phyloP scores from a whole-genome alignment of 768 basidiomycete genomes.

The Boletales sp. region DNA sequence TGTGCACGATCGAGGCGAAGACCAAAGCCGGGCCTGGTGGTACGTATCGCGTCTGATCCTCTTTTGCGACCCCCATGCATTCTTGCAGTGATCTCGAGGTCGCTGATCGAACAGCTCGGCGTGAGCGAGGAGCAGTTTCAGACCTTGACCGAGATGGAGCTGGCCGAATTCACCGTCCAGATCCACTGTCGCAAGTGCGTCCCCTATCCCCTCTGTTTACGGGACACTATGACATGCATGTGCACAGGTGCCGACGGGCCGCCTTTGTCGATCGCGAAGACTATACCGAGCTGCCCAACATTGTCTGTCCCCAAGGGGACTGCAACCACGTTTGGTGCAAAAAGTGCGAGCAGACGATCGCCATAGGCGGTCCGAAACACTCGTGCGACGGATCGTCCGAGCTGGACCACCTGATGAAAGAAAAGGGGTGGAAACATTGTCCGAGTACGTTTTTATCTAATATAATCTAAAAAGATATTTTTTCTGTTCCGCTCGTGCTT shows the following conservation, averaged over 20 bases:
- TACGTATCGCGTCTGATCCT: slow-evolving; percentile 14
- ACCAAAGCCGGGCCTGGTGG: slow-evolving; percentile 28
- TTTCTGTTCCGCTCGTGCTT: too few species aligned
- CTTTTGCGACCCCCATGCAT: background rate
- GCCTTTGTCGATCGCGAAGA: slow-evolving; percentile 51
- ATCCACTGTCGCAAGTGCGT: slow-evolving; percentile 49
- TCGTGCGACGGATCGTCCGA: slow-evolving; percentile 60
- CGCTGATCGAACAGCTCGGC: slow-evolving; percentile 43
- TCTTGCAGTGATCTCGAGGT: slow-evolving; percentile 36
- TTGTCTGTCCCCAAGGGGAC: slow-evolving; percentile 46
- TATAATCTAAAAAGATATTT: too few species aligned
- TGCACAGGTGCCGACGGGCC: slow-evolving; percentile 44
- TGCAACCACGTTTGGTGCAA: slow-evolving; percentile 62
- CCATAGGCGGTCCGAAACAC: slow-evolving; percentile 38
- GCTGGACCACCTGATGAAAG: slow-evolving; percentile 47
- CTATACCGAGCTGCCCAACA: slow-evolving; percentile 34
- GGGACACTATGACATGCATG: background rate
- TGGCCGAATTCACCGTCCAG: slow-evolving; percentile 40
- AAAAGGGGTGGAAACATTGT: slow-evolving; percentile 63
- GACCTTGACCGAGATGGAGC: slow-evolving; percentile 45
- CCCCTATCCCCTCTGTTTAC: background rate
- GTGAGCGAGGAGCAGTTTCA: slow-evolving; percentile 40
- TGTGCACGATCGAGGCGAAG: slow-evolving; percentile 38
- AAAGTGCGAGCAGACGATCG: slow-evolving; percentile 44
- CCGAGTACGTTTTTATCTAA: slow-evolving; percentile 38